Conservation (phyloP, 306 rosid species). For the Argentina anserina region DNA sequence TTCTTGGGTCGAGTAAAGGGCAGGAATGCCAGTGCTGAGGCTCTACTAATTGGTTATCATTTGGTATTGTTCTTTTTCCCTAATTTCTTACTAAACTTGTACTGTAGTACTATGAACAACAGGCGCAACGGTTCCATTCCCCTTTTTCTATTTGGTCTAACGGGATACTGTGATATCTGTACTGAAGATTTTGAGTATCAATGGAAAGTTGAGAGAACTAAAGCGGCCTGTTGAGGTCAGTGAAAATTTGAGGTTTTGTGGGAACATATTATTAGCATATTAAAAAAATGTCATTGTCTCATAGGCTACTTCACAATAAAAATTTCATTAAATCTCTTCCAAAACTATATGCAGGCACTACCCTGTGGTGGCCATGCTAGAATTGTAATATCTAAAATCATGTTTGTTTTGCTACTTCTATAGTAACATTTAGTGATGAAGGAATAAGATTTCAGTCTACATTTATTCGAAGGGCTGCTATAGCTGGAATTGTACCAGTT, state of each 20-base stretch:
- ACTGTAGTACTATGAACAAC: neutral
- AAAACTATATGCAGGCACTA: neutral
- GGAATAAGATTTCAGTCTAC: slow-evolving; percentile 96
- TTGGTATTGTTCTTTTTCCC: slow-evolving; percentile 43
- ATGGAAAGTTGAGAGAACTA: slow-evolving; percentile 51
- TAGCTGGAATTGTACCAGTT: slow-evolving; percentile 75
- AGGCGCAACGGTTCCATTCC: slow-evolving; percentile 9
- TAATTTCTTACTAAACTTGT: neutral
- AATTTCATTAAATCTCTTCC: neutral
- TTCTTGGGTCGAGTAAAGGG: slow-evolving; percentile 81
- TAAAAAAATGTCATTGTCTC: neutral
- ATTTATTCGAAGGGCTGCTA: slow-evolving; percentile 85
- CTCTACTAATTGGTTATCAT: slow-evolving; percentile 85
- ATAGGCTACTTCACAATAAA: neutral
- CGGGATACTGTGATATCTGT: slow-evolving; percentile 94
- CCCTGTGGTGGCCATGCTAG: slow-evolving; percentile 3
- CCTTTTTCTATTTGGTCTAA: neutral
- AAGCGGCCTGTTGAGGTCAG: slow-evolving; percentile 84
- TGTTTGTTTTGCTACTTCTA: slow-evolving; percentile 22
- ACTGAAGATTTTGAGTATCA: slow-evolving; percentile 57
- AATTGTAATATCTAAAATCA: neutral
- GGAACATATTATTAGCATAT: neutral
- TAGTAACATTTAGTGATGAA: slow-evolving; percentile 91
- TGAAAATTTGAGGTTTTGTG: slow-evolving; percentile 8
- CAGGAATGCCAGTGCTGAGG: slow-evolving; percentile 58